Evolutionary conservation across 1,284 basidiomycete genomes (phyloP), one percentile per base, ranked within the genome.

Genomic region (Ceratobasidium theobromae): DNA sequence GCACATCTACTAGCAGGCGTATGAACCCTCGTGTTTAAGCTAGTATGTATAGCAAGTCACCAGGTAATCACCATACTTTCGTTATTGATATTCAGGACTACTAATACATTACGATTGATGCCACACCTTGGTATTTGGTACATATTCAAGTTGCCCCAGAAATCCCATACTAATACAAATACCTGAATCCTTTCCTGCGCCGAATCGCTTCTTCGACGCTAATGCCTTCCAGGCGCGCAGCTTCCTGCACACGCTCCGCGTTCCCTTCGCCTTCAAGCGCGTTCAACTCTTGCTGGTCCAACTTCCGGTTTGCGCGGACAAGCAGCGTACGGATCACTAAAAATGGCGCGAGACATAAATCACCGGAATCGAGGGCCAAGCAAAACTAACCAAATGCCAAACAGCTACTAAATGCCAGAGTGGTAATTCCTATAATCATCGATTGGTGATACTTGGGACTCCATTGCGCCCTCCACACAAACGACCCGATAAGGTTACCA

Each of bases 171-270:
- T 60, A 81, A 67, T 80, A 80, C 54, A 82, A 70, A 72, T 80
- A 82, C 43, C 80, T 74, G 73, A 79, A 83, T 1, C 80, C 80
- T 71, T 76, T 82, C 62, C 80, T 75, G 65, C 77, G 76, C 67
- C 78, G 76, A 73, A 83, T 75, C 1, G 81, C 83, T 69, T 83
- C 77, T 21, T 82, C 81, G 53, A 82, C 81, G 0, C 78, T 79
- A 23, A 84, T 77, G 5, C 80, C 80, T 68, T 84, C 82, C 33
- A 83, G 69, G 65, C 75, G 75, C 6, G 81, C 82, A 3, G 81
- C 82, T 66, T n/a, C 21, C 0, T 48, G 68, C 65, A 67, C 52
- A n/a, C 51, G 41, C 30, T 54, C 62, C 0, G 41, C 48, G 41
- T 67, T 70, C 23, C 74, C 70, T 2, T 78, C 77, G 9, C 75